Base-by-base conservation (phyloP, 2,329 filamentous ascomycete genomes). In the Rugonectria rugulosa region DNA sequence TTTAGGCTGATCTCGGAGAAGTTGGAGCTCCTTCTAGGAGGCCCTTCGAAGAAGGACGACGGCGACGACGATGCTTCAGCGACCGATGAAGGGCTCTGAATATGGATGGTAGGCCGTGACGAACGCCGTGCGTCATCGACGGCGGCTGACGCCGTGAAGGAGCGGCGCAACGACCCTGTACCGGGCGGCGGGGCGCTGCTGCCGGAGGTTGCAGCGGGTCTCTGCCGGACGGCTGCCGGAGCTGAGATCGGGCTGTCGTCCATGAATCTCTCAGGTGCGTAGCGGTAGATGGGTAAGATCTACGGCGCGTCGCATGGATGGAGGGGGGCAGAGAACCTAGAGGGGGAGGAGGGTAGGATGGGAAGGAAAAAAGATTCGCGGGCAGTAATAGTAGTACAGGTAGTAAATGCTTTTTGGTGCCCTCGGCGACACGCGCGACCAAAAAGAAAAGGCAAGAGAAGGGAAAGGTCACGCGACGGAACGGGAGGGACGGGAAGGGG, bases 1-100 rank as follows among this genome's bases (percentile, higher is more conserved):
- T 81, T 85, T 12, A 91, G 69, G 60, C 89, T 90, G 66, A 83
- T 88, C 66, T 93, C 90, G 23, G 91, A 95, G 59, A 96, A 84
- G 42, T 86, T 87, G 29, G 91, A 95, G 75, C 89, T 91, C 59
- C 90, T 84, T 50, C 91, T 84, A 23, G 85, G 82, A 37, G 58
- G 53, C 43, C 59, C 63, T 19, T 67, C 62, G 27, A 69, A 63
- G 5, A n/a, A n/a, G n/a, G n/a, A n/a, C n/a, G 70, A 66, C 14
- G 65, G 67, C 7, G 70, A 66, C 12, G 65, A 68, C 19, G 61
- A 56, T 14, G 48, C 55, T 31, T 65, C 49, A 52, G 59, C 46
- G 59, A 27, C 58, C 37, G 37, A 40, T 37, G 37, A 61, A 37
- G 5, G 62, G 53, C 37, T 47, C 42, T 31, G 60, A 45, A 19